Percentiles rank a stretch among this genome's conserved stretches.
Evolutionary conservation across 2,329 filamentous ascomycete species (phyloP).

Genomic region (Aspergillus intermedius): DNA sequence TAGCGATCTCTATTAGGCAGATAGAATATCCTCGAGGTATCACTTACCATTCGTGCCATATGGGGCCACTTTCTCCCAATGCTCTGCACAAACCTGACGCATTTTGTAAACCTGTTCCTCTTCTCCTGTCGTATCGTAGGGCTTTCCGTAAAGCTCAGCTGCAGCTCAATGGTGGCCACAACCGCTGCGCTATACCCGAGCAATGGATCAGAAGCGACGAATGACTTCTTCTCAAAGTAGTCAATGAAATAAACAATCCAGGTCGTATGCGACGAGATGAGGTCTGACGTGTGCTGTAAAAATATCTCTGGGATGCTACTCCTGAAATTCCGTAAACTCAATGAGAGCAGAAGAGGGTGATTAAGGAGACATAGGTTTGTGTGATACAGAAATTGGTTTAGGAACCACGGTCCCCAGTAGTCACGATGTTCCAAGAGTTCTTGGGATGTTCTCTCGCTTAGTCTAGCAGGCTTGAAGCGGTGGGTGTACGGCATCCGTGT

Average conservation of each 20-base stretch:
- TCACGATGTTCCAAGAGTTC: constrained; percentile 41
- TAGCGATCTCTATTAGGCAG: background rate
- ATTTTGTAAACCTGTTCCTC: constrained; percentile 39
- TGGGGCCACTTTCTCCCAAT: constrained; percentile 42
- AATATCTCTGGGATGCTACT: constrained; percentile 50
- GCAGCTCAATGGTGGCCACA: constrained; percentile 49
- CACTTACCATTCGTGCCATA: constrained; percentile 37
- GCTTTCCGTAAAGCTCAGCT: constrained; percentile 47
- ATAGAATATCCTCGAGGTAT: background rate
- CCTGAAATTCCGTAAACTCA: constrained; percentile 48
- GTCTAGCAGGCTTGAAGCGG: constrained; percentile 46
- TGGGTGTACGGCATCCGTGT: constrained; percentile 47
- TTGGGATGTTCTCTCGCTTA: constrained; percentile 37
- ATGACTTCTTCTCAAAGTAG: constrained; percentile 40
- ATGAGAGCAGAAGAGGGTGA: constrained; percentile 48
- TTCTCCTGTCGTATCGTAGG: constrained; percentile 35
- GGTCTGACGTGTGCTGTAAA: constrained; percentile 48
- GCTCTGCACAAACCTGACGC: constrained; percentile 39
- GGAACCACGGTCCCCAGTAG: constrained; percentile 50
- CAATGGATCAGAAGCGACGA: constrained; percentile 43
- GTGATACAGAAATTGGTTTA: constrained; percentile 49
- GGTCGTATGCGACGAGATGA: constrained; percentile 46
- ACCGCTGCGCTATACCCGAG: constrained; percentile 47
- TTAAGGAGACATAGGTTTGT: constrained; percentile 50
- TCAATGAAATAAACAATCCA: constrained; percentile 51